Base-by-base conservation (phyloP, 306 rosid species). In the Lathyrus sativus region DNA sequence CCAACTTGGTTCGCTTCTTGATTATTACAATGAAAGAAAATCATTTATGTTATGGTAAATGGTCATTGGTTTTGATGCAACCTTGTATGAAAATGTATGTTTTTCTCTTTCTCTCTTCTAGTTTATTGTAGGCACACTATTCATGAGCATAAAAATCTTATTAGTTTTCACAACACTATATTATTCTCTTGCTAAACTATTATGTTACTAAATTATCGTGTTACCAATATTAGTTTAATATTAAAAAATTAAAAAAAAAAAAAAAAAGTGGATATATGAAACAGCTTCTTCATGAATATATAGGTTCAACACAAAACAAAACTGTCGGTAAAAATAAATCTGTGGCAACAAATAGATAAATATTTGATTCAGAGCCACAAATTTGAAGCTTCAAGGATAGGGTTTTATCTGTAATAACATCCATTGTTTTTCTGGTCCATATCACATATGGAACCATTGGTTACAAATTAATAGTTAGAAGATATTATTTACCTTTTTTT, bases 321-420 rank as follows among this genome's bases (percentile, higher is more conserved):
- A 18, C 4, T 18, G 56, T 18, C 56, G 9, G 24, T 15, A 48
- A 1, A 43, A 15, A 48, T 5, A 17, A 18, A 17, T 55, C 0
- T 15, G 35, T 64, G 49, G 68, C 48, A 37, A 35, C 13, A 61
- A 50, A 18, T 50, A 50, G 56, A 19, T 54, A 54, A 6, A 24
- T 24, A n/a, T 62, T 17, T 44, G 2, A 51, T 31, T 3, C 15
- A 48, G 37, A 77, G 35, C 84, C 89, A 82, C 79, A 81, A 65
- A 78, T 70, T 53, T 41, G 73, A 71, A 69, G 63, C 22, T 65
- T 71, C 11, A 56, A 72, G 79, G 91, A 88, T 88, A 82, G 80
- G 71, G 46, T 75, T 77, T 81, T 84, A 84, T 88, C 91, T 71
- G n/a, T 3, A 58, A 19, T 76, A 53, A 13, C 45, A 48, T 79